Percentiles rank a stretch among this genome's conserved stretches.
phyloP scores from a whole-genome alignment of 805 yeast species.

The Kuraishia hungarica region DNA sequence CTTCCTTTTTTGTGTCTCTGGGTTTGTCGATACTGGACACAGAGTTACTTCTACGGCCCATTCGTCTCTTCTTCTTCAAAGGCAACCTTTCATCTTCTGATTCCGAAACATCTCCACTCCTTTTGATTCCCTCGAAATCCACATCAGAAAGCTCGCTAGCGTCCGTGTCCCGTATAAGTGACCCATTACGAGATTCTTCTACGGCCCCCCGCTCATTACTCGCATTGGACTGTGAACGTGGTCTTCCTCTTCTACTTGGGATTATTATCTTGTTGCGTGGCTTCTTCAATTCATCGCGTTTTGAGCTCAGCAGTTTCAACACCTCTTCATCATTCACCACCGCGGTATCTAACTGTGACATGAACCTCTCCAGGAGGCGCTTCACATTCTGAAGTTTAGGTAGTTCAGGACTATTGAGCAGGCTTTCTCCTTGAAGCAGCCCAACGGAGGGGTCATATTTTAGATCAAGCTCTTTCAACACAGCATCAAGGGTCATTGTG shows the following conservation, averaged over 20 bases:
- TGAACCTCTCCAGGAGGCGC: slow-evolving; percentile 30
- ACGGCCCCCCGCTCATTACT: background rate
- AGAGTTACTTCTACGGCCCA: slow-evolving; percentile 3
- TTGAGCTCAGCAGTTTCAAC: slow-evolving; percentile 8
- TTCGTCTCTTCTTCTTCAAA: slow-evolving; percentile 1
- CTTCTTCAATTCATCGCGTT: background rate
- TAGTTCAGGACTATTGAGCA: slow-evolving; percentile 28
- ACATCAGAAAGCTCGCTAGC: background rate
- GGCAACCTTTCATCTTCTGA: background rate
- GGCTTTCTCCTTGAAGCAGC: slow-evolving; percentile 48
- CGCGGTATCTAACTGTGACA: slow-evolving; percentile 27
- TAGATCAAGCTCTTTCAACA: slow-evolving; percentile 42
- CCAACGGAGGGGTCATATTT: slow-evolving; percentile 55
- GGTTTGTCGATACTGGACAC: slow-evolving; percentile 4
- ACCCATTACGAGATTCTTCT: background rate
- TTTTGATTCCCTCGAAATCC: slow-evolving; percentile 3
- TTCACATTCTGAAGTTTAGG: slow-evolving; percentile 11
- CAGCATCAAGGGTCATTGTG: slow-evolving; percentile 34
- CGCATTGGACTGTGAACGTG: background rate
- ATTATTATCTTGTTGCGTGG: slow-evolving; percentile 8
- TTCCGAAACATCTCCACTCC: background rate
- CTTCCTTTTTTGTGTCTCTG: background rate
- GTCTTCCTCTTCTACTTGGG: background rate
- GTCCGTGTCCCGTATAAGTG: background rate
- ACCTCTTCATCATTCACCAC: slow-evolving; percentile 22